Conservation (phyloP, 306 rosid species). For the Calophaca sinica region DNA sequence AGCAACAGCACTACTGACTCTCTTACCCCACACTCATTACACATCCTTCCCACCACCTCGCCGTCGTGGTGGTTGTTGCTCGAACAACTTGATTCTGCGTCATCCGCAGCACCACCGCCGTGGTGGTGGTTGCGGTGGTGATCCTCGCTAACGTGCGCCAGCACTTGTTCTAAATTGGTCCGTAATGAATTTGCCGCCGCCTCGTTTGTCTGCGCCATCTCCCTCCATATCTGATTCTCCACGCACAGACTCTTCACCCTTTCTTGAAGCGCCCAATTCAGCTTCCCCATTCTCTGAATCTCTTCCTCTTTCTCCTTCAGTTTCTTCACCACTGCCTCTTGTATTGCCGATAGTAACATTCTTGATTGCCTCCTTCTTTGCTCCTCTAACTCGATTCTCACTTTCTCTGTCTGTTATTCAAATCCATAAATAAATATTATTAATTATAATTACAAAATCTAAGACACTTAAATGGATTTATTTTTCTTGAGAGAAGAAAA, state of each 20-base stretch:
- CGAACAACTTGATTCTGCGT: constrained; percentile 65
- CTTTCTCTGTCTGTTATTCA: constrained; percentile 61
- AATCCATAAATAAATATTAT: neutral
- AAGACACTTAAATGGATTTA: neutral
- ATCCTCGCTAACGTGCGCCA: constrained; percentile 61
- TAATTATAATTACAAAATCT: neutral
- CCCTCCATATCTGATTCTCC: constrained; percentile 81
- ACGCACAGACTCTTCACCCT: constrained; percentile 53
- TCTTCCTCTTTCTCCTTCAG: constrained; percentile 77
- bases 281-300: constrained; percentile 63
- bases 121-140: neutral
- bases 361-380: constrained; percentile 57
- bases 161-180: constrained; percentile 59
- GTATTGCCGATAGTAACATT: constrained; percentile 54
- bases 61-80: constrained; percentile 45
- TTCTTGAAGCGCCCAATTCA: constrained; percentile 74
- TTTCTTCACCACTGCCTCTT: constrained; percentile 59
- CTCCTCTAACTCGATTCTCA: constrained; percentile 61
- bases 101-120: constrained; percentile 31
- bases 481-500: neutral
- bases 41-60: constrained; percentile 49
- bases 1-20: constrained; percentile 76
- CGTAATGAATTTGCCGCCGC: constrained; percentile 70
- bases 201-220: constrained; percentile 75
- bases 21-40: constrained; percentile 62